A percentile compares a stretch with the other conserved stretches of the same genome.
These are phyloP conservation scores for Thielaviopsis populi DNA, from an alignment of 2,329 filamentous ascomycete genomes.

Conservation along the genomic window DNA sequence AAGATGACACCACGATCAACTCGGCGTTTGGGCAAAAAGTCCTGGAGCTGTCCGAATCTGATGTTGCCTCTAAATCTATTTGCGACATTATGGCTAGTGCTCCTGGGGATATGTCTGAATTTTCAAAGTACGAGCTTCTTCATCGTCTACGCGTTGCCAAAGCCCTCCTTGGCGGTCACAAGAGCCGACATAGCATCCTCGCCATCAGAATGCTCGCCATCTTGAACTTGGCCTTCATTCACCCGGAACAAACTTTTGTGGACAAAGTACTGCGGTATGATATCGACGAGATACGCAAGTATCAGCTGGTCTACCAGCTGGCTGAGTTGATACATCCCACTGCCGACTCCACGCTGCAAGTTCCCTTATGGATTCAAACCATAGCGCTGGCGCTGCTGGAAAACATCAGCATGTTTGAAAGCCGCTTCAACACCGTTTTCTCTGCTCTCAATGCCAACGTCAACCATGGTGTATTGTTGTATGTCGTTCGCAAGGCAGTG, in stretches of 20 bases:
- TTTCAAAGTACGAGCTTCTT: constrained; percentile 69
- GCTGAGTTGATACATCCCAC: constrained; percentile 82
- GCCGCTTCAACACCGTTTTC: constrained; percentile 66
- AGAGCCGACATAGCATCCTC: constrained; percentile 59
- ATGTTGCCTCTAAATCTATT: constrained; percentile 36
- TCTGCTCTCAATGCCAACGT: constrained; percentile 89
- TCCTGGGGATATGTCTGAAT: constrained; percentile 51
- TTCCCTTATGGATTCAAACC: constrained; percentile 67
- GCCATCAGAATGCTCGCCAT: constrained; percentile 73
- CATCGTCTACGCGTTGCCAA: constrained; percentile 73
- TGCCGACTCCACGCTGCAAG: constrained; percentile 47
- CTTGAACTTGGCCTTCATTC: constrained; percentile 80
- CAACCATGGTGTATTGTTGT: constrained; percentile 88
- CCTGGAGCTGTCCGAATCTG: constrained; percentile 44
- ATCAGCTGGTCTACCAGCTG: constrained; percentile 83
- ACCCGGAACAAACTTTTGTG: constrained; percentile 66
- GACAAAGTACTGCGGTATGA: constrained; percentile 79
- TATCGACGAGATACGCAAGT: constrained; percentile 71
- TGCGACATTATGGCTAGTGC: constrained; percentile 42
- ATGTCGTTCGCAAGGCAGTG: constrained; percentile 80
- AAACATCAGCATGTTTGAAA: constrained; percentile 65
- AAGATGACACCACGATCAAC: constrained; percentile 19
- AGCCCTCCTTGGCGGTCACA: constrained; percentile 51
- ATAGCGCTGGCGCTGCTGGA: constrained; percentile 70
- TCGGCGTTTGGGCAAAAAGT: constrained; percentile 35